These are phyloP conservation scores for Rhinocladiella similis DNA, from an alignment of 2,329 filamentous ascomycete species.

Conservation along the genomic window DNA sequence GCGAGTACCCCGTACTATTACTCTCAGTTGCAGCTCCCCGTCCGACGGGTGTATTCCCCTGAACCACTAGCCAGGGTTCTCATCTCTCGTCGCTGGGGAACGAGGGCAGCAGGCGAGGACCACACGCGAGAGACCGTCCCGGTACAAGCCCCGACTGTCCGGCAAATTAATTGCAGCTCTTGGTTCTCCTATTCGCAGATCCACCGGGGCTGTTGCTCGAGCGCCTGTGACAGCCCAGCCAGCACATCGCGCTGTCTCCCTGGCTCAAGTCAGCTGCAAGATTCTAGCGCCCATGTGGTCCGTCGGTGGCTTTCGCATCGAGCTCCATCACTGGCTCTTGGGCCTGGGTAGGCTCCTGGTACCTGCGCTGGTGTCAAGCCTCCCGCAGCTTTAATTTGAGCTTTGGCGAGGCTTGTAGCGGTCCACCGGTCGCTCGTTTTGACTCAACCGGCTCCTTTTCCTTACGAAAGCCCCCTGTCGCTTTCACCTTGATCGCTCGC, in stretches of 20 bases:
- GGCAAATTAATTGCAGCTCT: slow-evolving; percentile 2
- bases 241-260: background rate
- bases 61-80: no score
- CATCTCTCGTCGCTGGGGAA: background rate
- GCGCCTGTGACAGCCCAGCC: slow-evolving; percentile 1
- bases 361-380: slow-evolving; percentile 11
- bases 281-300: slow-evolving; percentile 17
- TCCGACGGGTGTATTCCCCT: no score
- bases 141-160: background rate
- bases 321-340: slow-evolving; percentile 6
- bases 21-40: no score
- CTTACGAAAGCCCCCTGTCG: slow-evolving; percentile 9
- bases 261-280: slow-evolving; percentile 6
- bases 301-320: background rate
- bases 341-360: slow-evolving; percentile 2
- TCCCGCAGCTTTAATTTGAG: slow-evolving; percentile 24
- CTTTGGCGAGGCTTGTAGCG: slow-evolving; percentile 5
- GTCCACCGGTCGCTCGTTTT: background rate
- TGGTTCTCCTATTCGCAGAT: background rate
- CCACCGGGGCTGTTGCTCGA: slow-evolving; percentile 1
- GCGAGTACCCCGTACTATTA: no score
- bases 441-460: background rate
- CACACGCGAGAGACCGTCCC: background rate
- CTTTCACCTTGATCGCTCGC: background rate
- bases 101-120: background rate